Percentiles rank a stretch among this genome's conserved stretches.
phyloP scores from a whole-genome alignment of 495 filamentous ascomycete species.

The Annulohypoxylon stygium region DNA sequence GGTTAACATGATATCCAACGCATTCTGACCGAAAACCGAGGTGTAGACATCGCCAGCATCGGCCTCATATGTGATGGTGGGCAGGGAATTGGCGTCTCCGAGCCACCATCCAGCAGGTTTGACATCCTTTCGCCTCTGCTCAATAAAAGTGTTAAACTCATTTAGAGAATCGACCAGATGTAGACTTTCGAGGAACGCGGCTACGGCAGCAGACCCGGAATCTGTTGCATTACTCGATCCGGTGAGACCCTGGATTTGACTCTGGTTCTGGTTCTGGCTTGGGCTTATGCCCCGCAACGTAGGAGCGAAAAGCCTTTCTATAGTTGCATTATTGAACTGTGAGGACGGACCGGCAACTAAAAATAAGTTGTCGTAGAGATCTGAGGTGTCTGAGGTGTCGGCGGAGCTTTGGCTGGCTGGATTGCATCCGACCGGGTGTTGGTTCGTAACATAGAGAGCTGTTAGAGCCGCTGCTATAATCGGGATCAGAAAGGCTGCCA shows the following conservation, averaged over 20 bases:
- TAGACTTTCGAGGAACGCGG: slow-evolving; percentile 56
- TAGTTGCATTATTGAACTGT: slow-evolving; percentile 56
- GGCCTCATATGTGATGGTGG: slow-evolving; percentile 72
- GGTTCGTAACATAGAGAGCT: slow-evolving; percentile 74
- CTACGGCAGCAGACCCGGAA: slow-evolving; percentile 7
- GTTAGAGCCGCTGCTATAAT: slow-evolving; percentile 81
- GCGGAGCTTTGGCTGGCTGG: slow-evolving; percentile 53
- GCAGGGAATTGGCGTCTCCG: slow-evolving; percentile 64
- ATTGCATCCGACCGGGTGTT: slow-evolving; percentile 69
- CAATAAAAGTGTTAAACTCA: slow-evolving; percentile 76
- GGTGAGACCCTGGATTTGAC: slow-evolving; percentile 21
- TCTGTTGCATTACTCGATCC: slow-evolving; percentile 9
- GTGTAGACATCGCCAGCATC: slow-evolving; percentile 56
- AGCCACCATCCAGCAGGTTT: slow-evolving; percentile 83
- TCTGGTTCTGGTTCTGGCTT: slow-evolving; percentile 35
- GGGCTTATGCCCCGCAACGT: slow-evolving; percentile 44
- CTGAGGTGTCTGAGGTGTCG: slow-evolving; percentile 30
- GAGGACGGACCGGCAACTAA: slow-evolving; percentile 73
- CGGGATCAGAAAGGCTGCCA: slow-evolving; percentile 78
- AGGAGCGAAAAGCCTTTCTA: slow-evolving; percentile 62
- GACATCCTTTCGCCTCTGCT: slow-evolving; percentile 70
- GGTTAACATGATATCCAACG: slow-evolving; percentile 73
- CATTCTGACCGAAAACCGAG: slow-evolving; percentile 77
- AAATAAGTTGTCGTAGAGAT: slow-evolving; percentile 58
- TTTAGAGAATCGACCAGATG: slow-evolving; percentile 72